Evolutionary conservation across 805 yeast species (phyloP), one percentile per base, ranked within the genome.

Genomic region (Cyberlindnera mississippiensis): DNA sequence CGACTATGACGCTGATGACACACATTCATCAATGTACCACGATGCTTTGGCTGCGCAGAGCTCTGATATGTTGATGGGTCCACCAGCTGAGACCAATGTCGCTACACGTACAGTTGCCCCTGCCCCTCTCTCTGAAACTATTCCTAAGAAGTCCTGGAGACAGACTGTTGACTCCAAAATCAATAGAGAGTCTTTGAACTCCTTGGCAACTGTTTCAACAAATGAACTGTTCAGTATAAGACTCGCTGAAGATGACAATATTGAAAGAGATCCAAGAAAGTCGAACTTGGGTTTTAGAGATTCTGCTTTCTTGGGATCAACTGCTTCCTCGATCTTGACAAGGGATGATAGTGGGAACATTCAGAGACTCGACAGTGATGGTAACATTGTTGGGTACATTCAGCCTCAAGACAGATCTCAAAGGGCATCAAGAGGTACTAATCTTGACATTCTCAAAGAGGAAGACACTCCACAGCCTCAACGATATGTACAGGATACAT

Each of bases 121-220:
- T 13, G 32, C 44, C 17, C n/a, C 41, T 38, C 9, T 28, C 22
- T 34, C 52, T 44, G 30, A 54, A 9, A 35, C 45, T 10, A 26
- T 62, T 41, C 57, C 70, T 52, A 68, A 74, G 56, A 73, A 64
- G 55, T 82, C 82, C 5, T 83, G 90, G 90, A 69, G 89, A 55
- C 64, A 63, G 33, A 61, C 63, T 0, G 42, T 59, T 16, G 63
- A 60, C 34, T 52, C 60, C 7, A 48, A 41, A 14, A 51, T 54
- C 38, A 50, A 76, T 35, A 76, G 91, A 59, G 80, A 76, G 28
- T 82, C 95, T 9, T 69, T 78, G 42, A 75, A 74, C 29, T 85
- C 96, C 0, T 55, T 84, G 43, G 89, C 88, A 20, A 88, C 96
- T 0, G 90, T 90, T 27, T 80, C 90, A 26, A 87, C 96, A 1